These are phyloP conservation scores for Aureobasidium sp. DNA, from an alignment of 2,329 filamentous ascomycete genomes.

Conservation along the genomic window DNA sequence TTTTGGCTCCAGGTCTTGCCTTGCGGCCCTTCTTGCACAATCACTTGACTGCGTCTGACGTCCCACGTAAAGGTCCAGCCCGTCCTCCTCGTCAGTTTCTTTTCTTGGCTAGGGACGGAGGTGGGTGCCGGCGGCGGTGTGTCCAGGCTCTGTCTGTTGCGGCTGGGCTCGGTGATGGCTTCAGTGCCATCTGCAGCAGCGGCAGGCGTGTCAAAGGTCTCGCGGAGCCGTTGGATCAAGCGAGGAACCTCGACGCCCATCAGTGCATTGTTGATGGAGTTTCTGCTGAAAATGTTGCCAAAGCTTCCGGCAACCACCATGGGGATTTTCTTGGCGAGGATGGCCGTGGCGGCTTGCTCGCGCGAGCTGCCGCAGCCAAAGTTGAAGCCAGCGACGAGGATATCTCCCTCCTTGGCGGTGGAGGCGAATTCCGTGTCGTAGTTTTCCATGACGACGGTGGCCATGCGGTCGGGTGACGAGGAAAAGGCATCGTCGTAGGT, in stretches of 20 bases:
- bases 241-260: slow-evolving; percentile 62
- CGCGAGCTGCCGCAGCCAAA: slow-evolving; percentile 76
- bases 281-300: slow-evolving; percentile 72
- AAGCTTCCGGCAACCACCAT: slow-evolving; percentile 75
- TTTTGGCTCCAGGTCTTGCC: slow-evolving; percentile 67
- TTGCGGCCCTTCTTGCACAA: slow-evolving; percentile 58
- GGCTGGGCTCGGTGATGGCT: slow-evolving; percentile 42
- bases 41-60: slow-evolving; percentile 60
- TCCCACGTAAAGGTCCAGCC: slow-evolving; percentile 83
- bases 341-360: slow-evolving; percentile 82
- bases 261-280: slow-evolving; percentile 71
- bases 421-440: slow-evolving; percentile 66
- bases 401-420: slow-evolving; percentile 60
- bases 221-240: slow-evolving; percentile 56
- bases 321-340: slow-evolving; percentile 70
- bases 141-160: slow-evolving; percentile 43
- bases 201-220: slow-evolving; percentile 40
- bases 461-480: slow-evolving; percentile 68
- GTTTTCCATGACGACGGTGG: slow-evolving; percentile 85
- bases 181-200: slow-evolving; percentile 23
- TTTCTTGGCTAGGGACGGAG: slow-evolving; percentile 34
- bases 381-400: slow-evolving; percentile 79
- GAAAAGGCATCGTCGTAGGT: slow-evolving; percentile 84
- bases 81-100: slow-evolving; percentile 59
- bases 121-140: slow-evolving; percentile 36